Percentiles rank a stretch among this genome's conserved stretches.
Evolutionary conservation across 2,329 filamentous ascomycete genomes (phyloP).

Genomic region (Alternaria incomplexa): DNA sequence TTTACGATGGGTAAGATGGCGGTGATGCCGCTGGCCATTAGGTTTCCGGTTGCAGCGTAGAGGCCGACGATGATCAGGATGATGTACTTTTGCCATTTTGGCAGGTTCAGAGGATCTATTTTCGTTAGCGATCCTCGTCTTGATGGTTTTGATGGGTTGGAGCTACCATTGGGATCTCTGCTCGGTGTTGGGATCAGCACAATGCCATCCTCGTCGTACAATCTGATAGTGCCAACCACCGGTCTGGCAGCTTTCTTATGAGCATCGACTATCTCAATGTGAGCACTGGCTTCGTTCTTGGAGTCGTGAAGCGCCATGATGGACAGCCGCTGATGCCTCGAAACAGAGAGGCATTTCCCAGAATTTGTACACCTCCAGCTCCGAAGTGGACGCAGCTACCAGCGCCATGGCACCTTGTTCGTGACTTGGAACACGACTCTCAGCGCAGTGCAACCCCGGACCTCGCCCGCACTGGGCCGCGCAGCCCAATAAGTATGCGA

Average conservation of each 20-base stretch:
- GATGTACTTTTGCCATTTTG: slow-evolving; percentile 14
- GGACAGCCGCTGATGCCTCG: background rate
- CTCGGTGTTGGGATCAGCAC: slow-evolving; percentile 19
- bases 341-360: background rate
- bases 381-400: background rate
- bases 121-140: background rate
- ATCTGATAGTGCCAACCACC: slow-evolving; percentile 16
- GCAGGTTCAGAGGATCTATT: slow-evolving; percentile 13
- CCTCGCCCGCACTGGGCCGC: slow-evolving; percentile 16
- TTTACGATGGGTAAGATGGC: slow-evolving; percentile 13
- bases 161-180: slow-evolving; percentile 15
- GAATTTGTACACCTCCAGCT: background rate
- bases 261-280: slow-evolving; percentile 13
- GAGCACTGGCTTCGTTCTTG: slow-evolving; percentile 7
- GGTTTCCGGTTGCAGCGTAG: slow-evolving; percentile 12
- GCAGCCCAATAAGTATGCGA: slow-evolving; percentile 8
- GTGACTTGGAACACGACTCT: background rate
- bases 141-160: background rate
- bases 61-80: slow-evolving; percentile 17
- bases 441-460: background rate
- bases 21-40: slow-evolving; percentile 17
- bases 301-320: slow-evolving; percentile 4
- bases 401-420: background rate
- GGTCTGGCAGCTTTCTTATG: slow-evolving; percentile 18
- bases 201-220: slow-evolving; percentile 14